phyloP scores from a whole-genome alignment of 2,329 filamentous ascomycete species.

The Cordyceps cateniannulata region DNA sequence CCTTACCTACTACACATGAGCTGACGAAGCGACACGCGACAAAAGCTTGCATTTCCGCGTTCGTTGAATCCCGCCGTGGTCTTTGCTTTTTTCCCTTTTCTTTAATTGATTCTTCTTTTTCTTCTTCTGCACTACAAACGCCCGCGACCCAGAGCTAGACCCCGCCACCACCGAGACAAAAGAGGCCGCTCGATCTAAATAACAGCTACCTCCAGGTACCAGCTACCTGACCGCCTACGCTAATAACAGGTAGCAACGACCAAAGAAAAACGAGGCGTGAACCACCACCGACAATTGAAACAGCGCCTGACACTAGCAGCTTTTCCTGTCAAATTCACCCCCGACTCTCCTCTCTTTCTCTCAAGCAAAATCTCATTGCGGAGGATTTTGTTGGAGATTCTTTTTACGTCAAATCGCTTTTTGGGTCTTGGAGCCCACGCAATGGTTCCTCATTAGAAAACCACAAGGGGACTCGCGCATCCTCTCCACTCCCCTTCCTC shows the following conservation, averaged over 20 bases:
- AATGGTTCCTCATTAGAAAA: constrained; percentile 9
- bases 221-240: too few species aligned
- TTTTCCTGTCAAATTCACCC: not conserved
- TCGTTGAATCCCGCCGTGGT: not conserved
- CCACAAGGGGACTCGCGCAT: not conserved
- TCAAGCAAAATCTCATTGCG: not conserved
- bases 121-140: not conserved
- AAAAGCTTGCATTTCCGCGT: too few species aligned
- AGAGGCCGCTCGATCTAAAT: not conserved
- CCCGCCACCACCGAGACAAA: not conserved
- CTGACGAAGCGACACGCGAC: too few species aligned
- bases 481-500: constrained; percentile 1
- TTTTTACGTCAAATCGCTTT: not conserved
- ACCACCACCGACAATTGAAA: not conserved
- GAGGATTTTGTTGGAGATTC: not conserved
- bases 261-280: too few species aligned
- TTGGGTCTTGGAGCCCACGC: not conserved
- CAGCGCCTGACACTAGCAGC: not conserved
- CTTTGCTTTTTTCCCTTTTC: not conserved
- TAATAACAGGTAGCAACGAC: too few species aligned
- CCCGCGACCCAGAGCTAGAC: not conserved
- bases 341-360: not conserved
- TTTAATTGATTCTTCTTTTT: not conserved
- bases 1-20: too few species aligned
- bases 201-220: too few species aligned